phyloP scores from a whole-genome alignment of 352 stramenopile genomes.

The Globisporangium uncinulatum region DNA sequence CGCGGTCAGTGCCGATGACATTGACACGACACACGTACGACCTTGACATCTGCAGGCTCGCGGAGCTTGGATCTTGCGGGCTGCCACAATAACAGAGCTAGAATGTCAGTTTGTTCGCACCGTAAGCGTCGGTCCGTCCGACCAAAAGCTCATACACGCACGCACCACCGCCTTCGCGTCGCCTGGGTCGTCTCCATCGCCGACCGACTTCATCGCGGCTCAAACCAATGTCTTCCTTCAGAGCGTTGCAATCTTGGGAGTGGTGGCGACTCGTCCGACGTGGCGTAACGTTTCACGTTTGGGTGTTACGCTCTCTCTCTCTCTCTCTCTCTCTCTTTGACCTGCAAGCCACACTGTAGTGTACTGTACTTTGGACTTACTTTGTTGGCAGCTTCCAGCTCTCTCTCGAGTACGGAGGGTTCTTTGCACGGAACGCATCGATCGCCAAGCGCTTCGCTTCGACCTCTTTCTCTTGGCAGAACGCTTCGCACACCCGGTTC shows the following conservation, averaged over 20 bases:
- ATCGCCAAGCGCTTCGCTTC: slow-evolving; percentile 4
- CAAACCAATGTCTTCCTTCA: no score
- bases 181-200: slow-evolving; percentile 1
- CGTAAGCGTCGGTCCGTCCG: neutral
- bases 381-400: neutral
- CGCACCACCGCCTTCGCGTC: slow-evolving; percentile 12
- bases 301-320: no score
- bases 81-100: neutral
- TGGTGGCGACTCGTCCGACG: no score
- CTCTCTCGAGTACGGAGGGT: slow-evolving; percentile 7
- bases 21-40: neutral
- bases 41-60: slow-evolving; percentile 27
- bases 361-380: slow-evolving; percentile 2
- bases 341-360: neutral
- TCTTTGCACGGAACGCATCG: slow-evolving; percentile 7
- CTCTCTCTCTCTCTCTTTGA: no score
- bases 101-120: neutral
- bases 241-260: no score
- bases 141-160: neutral
- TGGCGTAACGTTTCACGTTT: no score
- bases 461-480: slow-evolving; percentile 6
- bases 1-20: neutral
- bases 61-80: slow-evolving; percentile 22
- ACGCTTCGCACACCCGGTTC: slow-evolving; percentile 4
- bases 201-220: slow-evolving; percentile 6